Percentiles rank a stretch among this genome's conserved stretches.
Evolutionary conservation across 768 basidiomycete genomes (phyloP).

Genomic region (Suillus paluster): DNA sequence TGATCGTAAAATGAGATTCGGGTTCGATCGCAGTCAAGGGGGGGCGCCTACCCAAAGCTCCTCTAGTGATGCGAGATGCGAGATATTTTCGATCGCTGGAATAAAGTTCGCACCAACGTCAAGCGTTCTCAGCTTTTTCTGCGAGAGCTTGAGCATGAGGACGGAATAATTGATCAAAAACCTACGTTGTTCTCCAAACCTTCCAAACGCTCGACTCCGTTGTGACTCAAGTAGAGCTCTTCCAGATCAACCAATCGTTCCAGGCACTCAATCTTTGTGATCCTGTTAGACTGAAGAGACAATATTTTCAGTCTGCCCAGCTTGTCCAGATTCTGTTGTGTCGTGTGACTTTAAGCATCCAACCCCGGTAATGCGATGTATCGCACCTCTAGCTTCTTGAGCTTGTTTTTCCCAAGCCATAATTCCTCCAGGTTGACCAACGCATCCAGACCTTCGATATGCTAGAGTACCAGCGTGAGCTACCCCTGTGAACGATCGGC

Average conservation of each 20-base stretch:
- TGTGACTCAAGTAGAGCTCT: conserved; percentile 93
- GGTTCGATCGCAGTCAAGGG: not conserved
- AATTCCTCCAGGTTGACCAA: conserved; percentile 87
- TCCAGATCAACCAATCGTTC: conserved; percentile 75
- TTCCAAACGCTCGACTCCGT: conserved; percentile 83
- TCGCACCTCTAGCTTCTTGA: conserved; percentile 79
- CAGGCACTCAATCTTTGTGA: conserved; percentile 84
- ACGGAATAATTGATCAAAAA: conserved; percentile 3
- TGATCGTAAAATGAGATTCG: conserved; percentile 34
- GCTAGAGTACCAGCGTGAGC: conserved; percentile 46
- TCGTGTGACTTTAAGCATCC: not conserved
- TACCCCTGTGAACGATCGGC: conserved; percentile 1
- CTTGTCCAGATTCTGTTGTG: conserved; percentile 62
- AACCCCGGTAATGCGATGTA: conserved; percentile 1
- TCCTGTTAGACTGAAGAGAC: conserved; percentile 92
- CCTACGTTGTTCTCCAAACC: conserved; percentile 85
- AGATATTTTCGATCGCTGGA: conserved; percentile 75
- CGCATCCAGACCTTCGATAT: conserved; percentile 84
- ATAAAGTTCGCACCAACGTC: conserved; percentile 91
- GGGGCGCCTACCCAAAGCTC: conserved; percentile 84
- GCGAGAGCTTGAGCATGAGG: not conserved
- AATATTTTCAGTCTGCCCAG: conserved; percentile 82
- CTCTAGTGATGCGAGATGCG: conserved; percentile 76
- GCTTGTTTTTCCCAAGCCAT: conserved; percentile 99
- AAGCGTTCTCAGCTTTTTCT: conserved; percentile 78